phyloP scores from a whole-genome alignment of 2,329 filamentous ascomycete genomes.

The Penicillium corylophilum region DNA sequence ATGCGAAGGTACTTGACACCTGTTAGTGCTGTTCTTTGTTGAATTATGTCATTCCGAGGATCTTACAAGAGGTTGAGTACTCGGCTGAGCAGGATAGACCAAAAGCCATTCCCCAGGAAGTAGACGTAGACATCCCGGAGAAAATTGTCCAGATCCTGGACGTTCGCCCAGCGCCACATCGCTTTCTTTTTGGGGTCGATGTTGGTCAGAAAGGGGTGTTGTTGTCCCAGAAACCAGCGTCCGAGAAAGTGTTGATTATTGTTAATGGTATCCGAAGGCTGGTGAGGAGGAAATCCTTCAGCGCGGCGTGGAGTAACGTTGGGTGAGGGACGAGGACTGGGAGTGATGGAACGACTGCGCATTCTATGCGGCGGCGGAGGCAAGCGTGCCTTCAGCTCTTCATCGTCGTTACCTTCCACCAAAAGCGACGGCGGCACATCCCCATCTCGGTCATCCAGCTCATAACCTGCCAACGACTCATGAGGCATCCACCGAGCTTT shows the following conservation, averaged over 20 bases:
- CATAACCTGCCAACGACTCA: constrained; percentile 30
- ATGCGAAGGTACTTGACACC: constrained; percentile 68
- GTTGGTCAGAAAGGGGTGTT: constrained; percentile 38
- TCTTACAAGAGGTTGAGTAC: constrained; percentile 70
- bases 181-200: constrained; percentile 71
- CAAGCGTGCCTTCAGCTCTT: constrained; percentile 39
- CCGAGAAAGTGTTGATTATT: constrained; percentile 17
- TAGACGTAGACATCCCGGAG: constrained; percentile 84
- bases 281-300: constrained; percentile 49
- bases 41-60: background rate
- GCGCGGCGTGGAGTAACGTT: constrained; percentile 49
- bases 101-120: constrained; percentile 77
- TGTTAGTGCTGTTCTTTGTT: background rate
- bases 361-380: constrained; percentile 32
- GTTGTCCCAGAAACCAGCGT: constrained; percentile 29
- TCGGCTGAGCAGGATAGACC: constrained; percentile 75
- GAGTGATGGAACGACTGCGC: constrained; percentile 19
- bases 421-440: constrained; percentile 65
- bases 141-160: constrained; percentile 84
- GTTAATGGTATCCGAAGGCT: constrained; percentile 31
- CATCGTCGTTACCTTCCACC: constrained; percentile 52
- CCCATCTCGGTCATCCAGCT: constrained; percentile 57
- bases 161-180: constrained; percentile 91
- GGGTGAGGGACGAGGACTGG: constrained; percentile 43
- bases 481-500: constrained; percentile 34